Conservation (phyloP, 176 grass and related monocot genomes). For the Aegilops longissima region DNA sequence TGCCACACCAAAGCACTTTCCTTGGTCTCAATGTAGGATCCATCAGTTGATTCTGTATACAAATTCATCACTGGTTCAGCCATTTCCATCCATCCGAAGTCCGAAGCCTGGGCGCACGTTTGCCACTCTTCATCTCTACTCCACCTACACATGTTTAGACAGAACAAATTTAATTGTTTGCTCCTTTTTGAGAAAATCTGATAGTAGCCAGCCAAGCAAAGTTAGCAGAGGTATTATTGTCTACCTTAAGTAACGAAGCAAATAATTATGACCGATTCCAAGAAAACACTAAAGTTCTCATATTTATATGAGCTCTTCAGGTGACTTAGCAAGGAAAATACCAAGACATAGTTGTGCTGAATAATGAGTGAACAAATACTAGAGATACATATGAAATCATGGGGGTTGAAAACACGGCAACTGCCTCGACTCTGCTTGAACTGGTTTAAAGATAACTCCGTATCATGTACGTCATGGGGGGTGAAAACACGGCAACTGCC, state of each 20-base stretch:
- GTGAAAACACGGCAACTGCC: not conserved
- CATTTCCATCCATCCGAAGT: constrained; percentile 97
- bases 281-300: not conserved
- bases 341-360: not conserved
- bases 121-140: constrained; percentile 71
- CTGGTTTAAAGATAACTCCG: not conserved
- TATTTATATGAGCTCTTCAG: not conserved
- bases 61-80: constrained; percentile 94
- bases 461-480: not conserved
- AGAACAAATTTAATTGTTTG: constrained; percentile 17
- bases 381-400: not conserved
- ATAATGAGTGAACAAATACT: not conserved
- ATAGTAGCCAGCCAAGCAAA: not conserved
- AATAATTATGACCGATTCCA: not conserved
- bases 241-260: not conserved
- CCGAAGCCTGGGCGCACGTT: constrained; percentile 41
- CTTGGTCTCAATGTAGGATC: constrained; percentile 79
- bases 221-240: not conserved
- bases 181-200: constrained; percentile 6
- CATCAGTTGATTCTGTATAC: constrained; percentile 93
- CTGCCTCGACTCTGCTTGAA: not conserved
- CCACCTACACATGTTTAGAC: constrained; percentile 54
- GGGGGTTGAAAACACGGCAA: not conserved
- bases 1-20: constrained; percentile 98
- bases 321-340: not conserved